A percentile compares a stretch with the other conserved stretches of the same genome.
Conservation (phyloP, 805 yeast genomes). For the Ogataea angusta region DNA sequence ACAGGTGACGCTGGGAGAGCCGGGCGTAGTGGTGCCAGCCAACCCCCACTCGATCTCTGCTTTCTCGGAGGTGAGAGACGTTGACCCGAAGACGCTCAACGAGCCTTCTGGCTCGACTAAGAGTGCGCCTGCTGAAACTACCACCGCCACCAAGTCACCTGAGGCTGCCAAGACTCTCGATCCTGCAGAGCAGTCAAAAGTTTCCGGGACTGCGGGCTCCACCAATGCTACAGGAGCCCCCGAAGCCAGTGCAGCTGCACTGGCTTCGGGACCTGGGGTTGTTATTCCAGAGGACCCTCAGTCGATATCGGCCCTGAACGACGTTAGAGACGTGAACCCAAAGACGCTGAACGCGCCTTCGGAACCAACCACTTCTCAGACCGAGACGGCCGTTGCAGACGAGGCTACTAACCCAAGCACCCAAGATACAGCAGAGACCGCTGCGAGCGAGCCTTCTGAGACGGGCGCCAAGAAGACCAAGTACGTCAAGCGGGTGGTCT, state of each 20-base stretch:
- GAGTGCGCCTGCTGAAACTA: slow-evolving; percentile 8
- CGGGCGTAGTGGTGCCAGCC: slow-evolving; percentile 67
- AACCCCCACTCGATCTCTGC: slow-evolving; percentile 65
- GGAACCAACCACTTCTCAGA: slow-evolving; percentile 9
- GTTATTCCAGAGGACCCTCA: slow-evolving; percentile 22
- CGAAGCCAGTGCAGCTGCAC: not conserved
- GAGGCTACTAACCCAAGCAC: not conserved
- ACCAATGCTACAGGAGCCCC: slow-evolving; percentile 31
- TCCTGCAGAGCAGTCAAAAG: slow-evolving; percentile 19
- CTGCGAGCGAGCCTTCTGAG: slow-evolving; percentile 14
- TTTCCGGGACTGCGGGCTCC: slow-evolving; percentile 48
- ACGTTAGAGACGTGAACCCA: slow-evolving; percentile 55
- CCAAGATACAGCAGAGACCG: slow-evolving; percentile 12
- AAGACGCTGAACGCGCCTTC: slow-evolving; percentile 50
- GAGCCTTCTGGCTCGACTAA: slow-evolving; percentile 24
- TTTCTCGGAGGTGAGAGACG: slow-evolving; percentile 55
- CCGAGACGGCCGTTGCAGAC: not conserved
- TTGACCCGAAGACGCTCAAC: slow-evolving; percentile 58
- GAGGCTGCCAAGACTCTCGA: slow-evolving; percentile 24
- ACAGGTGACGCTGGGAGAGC: slow-evolving; percentile 55
- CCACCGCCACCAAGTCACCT: slow-evolving; percentile 1
- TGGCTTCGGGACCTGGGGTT: slow-evolving; percentile 27
- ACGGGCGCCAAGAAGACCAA: slow-evolving; percentile 23
- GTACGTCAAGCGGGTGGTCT: slow-evolving; percentile 32
- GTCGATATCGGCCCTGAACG: slow-evolving; percentile 53